Percentiles rank a stretch among this genome's conserved stretches.
phyloP scores from a whole-genome alignment of 495 filamentous ascomycete species.

The Cudoniella acicularis region DNA sequence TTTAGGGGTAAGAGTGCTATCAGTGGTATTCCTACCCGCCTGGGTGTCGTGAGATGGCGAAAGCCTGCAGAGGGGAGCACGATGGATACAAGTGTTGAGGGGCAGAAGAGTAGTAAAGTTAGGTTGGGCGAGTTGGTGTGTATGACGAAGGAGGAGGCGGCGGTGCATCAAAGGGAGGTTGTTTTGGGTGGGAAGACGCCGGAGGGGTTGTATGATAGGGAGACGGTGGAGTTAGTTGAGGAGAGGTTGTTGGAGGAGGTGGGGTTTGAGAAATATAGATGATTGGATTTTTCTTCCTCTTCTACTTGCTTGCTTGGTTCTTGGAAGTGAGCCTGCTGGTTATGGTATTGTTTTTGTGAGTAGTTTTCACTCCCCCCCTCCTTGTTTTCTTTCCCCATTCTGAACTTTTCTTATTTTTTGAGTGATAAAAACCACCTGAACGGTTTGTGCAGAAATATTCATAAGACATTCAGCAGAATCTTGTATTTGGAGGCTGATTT shows the following conservation, averaged over 20 bases:
- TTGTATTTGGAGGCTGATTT: too few species aligned
- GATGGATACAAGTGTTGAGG: constrained; percentile 54
- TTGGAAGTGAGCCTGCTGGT: background rate
- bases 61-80: constrained; percentile 42
- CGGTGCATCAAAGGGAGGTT: constrained; percentile 73
- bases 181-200: constrained; percentile 62
- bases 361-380: too few species aligned
- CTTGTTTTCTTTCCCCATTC: too few species aligned
- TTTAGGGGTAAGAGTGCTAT: constrained; percentile 80
- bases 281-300: constrained; percentile 1
- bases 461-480: too few species aligned
- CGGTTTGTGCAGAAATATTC: too few species aligned
- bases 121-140: constrained; percentile 73
- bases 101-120: constrained; percentile 67
- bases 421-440: too few species aligned
- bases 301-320: background rate
- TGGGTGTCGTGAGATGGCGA: constrained; percentile 76
- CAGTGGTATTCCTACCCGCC: constrained; percentile 72
- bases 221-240: constrained; percentile 61
- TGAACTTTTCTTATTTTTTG: too few species aligned
- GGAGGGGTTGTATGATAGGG: constrained; percentile 68
- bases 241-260: constrained; percentile 58
- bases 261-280: constrained; percentile 47
- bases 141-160: constrained; percentile 95
- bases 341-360: background rate